Evolutionary conservation across 371 early-diverging fungal genomes (phyloP), one percentile per base, ranked within the genome.

Genomic region (Saksenaea oblongispora): DNA sequence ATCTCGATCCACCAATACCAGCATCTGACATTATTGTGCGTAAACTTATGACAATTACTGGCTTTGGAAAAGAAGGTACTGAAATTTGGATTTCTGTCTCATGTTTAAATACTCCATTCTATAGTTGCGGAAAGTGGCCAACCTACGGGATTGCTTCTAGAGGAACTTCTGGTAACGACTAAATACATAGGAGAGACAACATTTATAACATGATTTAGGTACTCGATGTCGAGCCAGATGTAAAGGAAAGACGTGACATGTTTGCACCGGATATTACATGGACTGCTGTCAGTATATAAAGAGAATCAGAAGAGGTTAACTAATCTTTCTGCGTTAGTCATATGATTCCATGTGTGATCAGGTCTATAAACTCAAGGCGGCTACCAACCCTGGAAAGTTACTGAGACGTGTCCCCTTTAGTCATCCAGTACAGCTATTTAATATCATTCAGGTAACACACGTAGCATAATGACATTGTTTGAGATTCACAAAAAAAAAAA

Each of bases 401-500:
- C 55, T 86, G 5, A 62, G 76, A 26, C 75, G 87, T 11, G 69
- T 86, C 11, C 84, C 87, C 5, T 86, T 86, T 37, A 76, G 73
- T 8, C 87, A 86, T 55, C 82, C 84, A 34, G 78, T 74, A 24
- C 85, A 86, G 56, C 62, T 86, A 2, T 79, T 75, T 62, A 71
- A 69, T 41, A 82, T 84, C 41, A 70, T 79, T 17, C 78, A 77
- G 74, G 84, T 84, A 70, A 60, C 14, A 15, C 1, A 31, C 28
- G 5, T 7, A 54, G 13, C 28, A 42, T 24, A 14, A 17, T 47
- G 2, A 31, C 28, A 13, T 15, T 27, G 39, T 7, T 11, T 39
- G 31, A 54, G 17, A 22, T 39, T 24, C n/a, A 1, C 2, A 31
- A 31, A 31, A 31, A 2, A 31, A 31, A 31, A 31, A 31, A 31